Percentiles rank a stretch among this genome's conserved stretches.
Conservation (phyloP, 768 basidiomycete genomes). For the Pulveroboletus sp. region DNA sequence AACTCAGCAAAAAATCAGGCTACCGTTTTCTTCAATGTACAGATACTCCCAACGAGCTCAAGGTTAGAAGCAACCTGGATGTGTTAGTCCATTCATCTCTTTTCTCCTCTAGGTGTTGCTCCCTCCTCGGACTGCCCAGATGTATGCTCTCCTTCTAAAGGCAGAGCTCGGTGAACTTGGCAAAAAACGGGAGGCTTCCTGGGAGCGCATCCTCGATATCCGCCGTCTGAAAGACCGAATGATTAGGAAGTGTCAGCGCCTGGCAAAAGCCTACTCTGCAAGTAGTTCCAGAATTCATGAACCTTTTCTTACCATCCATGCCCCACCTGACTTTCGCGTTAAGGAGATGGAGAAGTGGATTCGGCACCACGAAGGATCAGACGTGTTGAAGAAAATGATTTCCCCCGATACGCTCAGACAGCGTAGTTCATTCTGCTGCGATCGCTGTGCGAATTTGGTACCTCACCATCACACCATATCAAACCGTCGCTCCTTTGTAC, state of each 20-base stretch:
- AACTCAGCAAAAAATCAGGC: constrained; percentile 46
- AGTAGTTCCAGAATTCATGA: constrained; percentile 37
- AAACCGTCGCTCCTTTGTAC: constrained; percentile 26
- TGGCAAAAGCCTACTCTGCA: constrained; percentile 45
- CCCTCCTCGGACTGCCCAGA: constrained; percentile 59
- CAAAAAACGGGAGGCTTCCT: constrained; percentile 52
- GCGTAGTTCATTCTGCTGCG: constrained; percentile 31
- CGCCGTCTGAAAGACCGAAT: constrained; percentile 78
- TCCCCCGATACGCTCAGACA: constrained; percentile 20
- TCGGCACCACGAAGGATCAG: constrained; percentile 40
- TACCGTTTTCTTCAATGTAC: constrained; percentile 75
- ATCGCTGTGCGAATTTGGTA: constrained; percentile 33
- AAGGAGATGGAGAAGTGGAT: constrained; percentile 83
- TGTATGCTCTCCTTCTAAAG: constrained; percentile 64
- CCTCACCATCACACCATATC: constrained; percentile 30
- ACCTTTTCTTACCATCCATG: constrained; percentile 62
- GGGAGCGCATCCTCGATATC: constrained; percentile 69
- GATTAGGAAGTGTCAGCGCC: constrained; percentile 72
- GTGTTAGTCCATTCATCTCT: neutral
- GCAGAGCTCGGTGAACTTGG: constrained; percentile 58
- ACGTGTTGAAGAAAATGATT: constrained; percentile 20
- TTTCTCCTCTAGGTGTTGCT: constrained; percentile 52
- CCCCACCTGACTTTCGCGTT: constrained; percentile 67
- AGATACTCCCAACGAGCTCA: constrained; percentile 72
- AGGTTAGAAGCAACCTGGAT: constrained; percentile 38